Base-by-base conservation (phyloP, 2,329 filamentous ascomycete genomes). In the Aphanoascus verrucosus region DNA sequence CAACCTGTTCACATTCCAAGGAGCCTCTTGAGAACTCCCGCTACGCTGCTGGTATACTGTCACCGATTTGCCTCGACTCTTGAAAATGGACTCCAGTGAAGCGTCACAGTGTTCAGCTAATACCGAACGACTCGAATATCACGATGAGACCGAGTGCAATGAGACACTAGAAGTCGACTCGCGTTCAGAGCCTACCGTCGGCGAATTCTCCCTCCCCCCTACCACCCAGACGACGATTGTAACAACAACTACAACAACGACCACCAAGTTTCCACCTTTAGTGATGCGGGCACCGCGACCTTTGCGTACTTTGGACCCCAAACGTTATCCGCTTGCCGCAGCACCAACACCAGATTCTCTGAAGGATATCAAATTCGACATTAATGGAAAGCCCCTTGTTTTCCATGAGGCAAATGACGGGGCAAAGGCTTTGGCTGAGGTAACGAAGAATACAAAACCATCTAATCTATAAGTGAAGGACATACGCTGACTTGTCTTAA, bases 191-290 rank as follows among this genome's bases (percentile, higher is more conserved):
- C 62, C 63, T 56, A 75, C 77, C 45, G 67, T 83, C 54, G 81
- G 76, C 43, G 79, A 81, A 62, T 76, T 84, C 55, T 80, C 78
- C 1, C 80, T 81, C 61, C 79, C 77, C 54, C 81, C 81, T 31
- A 77, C 81, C 14, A 84, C 81, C 11, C 78, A 80, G 62, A 83
- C 81, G 9, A 83, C 81, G 0, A 77, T 83, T 9, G 82, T 95
- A 57, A 95, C 90, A 1, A 96, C 91, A 0, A 96, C 90, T 0
- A 96, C 89, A 0, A 94, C 88, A 0, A 94, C 90, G 1, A 87
- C 83, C 68, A 77, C 88, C 70, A 69, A 75, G 14, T 94, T 93
- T 60, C 90, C 91, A 45, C 88, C 88, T n/a, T 75, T 96, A 55
- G 76, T 87, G 53, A 81, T 95, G 60, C 83, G 82, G 59, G 80